Conservation (phyloP, 108 stramenopile genomes). For the Cyclostephanos invisitatus region DNA sequence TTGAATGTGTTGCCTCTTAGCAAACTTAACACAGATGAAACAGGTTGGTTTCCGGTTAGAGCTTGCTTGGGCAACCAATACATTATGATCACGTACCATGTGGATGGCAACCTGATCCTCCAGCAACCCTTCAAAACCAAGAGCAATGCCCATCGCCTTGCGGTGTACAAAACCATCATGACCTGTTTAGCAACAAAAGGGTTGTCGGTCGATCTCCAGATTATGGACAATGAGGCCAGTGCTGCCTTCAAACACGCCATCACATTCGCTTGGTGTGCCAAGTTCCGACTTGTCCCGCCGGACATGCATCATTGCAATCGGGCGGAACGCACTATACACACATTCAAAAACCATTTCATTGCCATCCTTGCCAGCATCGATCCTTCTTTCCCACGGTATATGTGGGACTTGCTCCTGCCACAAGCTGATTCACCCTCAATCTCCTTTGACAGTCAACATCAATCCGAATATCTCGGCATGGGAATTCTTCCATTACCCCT, state of each 20-base stretch:
- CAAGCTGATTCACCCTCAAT: constrained; percentile 34
- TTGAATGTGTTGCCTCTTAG: neutral
- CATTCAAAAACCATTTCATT: constrained; percentile 51
- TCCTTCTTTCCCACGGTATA: constrained; percentile 34
- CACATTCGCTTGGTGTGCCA: neutral
- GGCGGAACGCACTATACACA: constrained; percentile 39
- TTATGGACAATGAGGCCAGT: constrained; percentile 5
- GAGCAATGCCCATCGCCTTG: neutral
- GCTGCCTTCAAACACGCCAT: neutral
- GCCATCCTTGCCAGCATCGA: constrained; percentile 29
- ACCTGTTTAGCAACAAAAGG: neutral
- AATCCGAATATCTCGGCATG: constrained; percentile 25
- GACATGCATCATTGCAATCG: constrained; percentile 11
- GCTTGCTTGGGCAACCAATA: neutral
- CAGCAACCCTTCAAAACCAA: constrained; percentile 4
- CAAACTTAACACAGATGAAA: neutral
- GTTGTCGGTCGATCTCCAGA: neutral
- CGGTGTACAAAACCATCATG: neutral
- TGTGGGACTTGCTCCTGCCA: constrained; percentile 12
- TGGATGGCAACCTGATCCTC: neutral
- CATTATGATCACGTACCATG: neutral
- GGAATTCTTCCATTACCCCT: constrained; percentile 3
- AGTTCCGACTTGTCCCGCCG: constrained; percentile 43
- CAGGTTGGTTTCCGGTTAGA: neutral
- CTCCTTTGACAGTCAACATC: constrained; percentile 36